phyloP scores from a whole-genome alignment of 2,329 filamentous ascomycete genomes.

The Neobulgaria alba region DNA sequence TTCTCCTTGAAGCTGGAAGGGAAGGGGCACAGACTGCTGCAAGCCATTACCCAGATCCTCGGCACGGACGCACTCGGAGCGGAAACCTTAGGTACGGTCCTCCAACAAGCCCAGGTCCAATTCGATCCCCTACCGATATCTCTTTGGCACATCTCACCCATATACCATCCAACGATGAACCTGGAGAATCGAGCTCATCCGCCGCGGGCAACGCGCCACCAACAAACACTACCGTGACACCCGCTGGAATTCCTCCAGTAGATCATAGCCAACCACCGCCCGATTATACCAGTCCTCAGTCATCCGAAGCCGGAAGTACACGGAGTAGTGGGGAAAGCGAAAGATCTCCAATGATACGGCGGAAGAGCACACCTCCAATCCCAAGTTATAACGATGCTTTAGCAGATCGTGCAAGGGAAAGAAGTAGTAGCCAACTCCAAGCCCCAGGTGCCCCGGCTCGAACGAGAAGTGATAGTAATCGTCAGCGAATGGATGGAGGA shows the following conservation, averaged over 20 bases:
- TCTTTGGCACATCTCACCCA: constrained; percentile 81
- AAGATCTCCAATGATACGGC: constrained; percentile 40
- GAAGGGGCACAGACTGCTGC: constrained; percentile 39
- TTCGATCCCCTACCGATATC: constrained; percentile 90
- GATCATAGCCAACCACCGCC: constrained; percentile 58
- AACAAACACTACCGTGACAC: constrained; percentile 13
- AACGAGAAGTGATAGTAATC: constrained; percentile 10
- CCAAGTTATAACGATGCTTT: constrained; percentile 30
- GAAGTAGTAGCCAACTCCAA: constrained; percentile 9
- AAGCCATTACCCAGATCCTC: constrained; percentile 34
- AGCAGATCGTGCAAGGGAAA: constrained; percentile 21
- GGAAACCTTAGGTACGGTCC: constrained; percentile 65
- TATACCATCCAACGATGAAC: constrained; percentile 58
- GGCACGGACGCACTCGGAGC: constrained; percentile 66
- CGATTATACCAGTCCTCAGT: constrained; percentile 59
- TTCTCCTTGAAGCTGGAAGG: constrained; percentile 76
- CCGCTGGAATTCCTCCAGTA: constrained; percentile 13
- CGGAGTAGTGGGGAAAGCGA: constrained; percentile 47
- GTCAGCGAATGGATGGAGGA: no score
- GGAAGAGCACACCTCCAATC: constrained; percentile 26
- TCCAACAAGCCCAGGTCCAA: constrained; percentile 79
- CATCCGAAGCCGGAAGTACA: constrained; percentile 47
- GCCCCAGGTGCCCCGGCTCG: no score
- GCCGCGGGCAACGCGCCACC: constrained; percentile 22
- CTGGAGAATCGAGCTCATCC: constrained; percentile 39